phyloP scores from a whole-genome alignment of 306 rosid species.

The Rubus idaeus region DNA sequence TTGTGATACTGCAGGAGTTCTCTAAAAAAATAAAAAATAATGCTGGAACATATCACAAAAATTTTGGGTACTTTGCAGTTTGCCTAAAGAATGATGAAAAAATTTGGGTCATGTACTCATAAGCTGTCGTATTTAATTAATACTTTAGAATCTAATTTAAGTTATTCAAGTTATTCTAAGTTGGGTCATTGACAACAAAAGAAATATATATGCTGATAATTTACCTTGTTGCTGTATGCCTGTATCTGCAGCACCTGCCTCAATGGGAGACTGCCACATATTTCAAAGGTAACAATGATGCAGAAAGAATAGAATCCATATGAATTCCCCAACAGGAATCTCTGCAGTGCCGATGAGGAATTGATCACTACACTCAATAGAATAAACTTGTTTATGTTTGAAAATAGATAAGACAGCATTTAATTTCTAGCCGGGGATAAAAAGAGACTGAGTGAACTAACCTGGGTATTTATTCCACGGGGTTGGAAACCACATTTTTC shows the following conservation, averaged over 20 bases:
- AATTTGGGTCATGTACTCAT: background rate
- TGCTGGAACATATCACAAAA: background rate
- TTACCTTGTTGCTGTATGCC: conserved; percentile 86
- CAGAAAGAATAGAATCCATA: conserved; percentile 89
- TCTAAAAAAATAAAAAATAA: too few species aligned
- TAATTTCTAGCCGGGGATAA: background rate
- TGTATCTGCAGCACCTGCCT: conserved; percentile 99
- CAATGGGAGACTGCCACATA: conserved; percentile 93
- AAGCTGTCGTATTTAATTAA: background rate
- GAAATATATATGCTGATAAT: background rate
- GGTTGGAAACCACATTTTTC: conserved; percentile 99
- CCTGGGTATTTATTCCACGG: conserved; percentile 93
- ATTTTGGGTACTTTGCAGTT: background rate
- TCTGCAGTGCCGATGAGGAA: conserved; percentile 99
- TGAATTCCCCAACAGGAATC: conserved; percentile 99
- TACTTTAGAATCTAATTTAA: background rate
- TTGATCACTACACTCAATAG: conserved; percentile 82
- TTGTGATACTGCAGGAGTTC: too few species aligned
- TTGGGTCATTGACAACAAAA: background rate
- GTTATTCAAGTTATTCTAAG: background rate
- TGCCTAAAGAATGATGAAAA: background rate
- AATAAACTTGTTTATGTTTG: conserved; percentile 66
- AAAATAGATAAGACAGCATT: conserved; percentile 11
- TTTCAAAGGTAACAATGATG: conserved; percentile 74
- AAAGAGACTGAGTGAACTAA: conserved; percentile 26